phyloP scores from a whole-genome alignment of 345 rosid genomes.

The Eucalyptus regnans region DNA sequence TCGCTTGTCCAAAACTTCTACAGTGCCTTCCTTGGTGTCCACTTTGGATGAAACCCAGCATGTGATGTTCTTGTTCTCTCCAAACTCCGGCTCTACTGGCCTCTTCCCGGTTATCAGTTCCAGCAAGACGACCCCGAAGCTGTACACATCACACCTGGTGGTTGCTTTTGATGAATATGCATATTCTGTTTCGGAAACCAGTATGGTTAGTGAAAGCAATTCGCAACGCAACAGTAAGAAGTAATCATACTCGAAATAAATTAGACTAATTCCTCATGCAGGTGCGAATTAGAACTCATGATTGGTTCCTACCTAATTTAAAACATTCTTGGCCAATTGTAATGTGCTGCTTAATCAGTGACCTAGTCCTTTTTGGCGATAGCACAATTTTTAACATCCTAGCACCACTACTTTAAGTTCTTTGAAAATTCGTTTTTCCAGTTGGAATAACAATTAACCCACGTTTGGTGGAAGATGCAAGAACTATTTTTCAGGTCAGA shows the following conservation, averaged over 20 bases:
- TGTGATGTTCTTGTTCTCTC: constrained; percentile 77
- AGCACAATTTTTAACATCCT: not conserved
- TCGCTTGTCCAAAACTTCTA: constrained; percentile 57
- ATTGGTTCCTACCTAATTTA: not conserved
- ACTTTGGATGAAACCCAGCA: constrained; percentile 67
- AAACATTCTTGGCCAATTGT: not conserved
- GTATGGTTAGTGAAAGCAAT: not conserved
- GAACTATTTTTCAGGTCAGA: not conserved
- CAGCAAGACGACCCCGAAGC: constrained; percentile 86
- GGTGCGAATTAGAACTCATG: not conserved
- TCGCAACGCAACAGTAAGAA: not conserved
- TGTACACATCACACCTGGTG: constrained; percentile 85
- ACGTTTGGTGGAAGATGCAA: not conserved
- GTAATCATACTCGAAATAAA: not conserved
- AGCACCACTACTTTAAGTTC: not conserved
- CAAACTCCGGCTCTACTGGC: constrained; percentile 63
- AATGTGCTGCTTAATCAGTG: not conserved
- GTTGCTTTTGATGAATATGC: constrained; percentile 83
- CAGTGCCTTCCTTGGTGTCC: constrained; percentile 62
- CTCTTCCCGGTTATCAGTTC: constrained; percentile 84
- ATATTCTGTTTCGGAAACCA: constrained; percentile 42
- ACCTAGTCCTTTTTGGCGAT: not conserved
- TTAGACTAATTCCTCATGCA: not conserved
- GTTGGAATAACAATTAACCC: not conserved
- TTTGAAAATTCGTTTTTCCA: not conserved